Percentiles rank a stretch among this genome's conserved stretches.
phyloP scores from a whole-genome alignment of 345 rosid genomes.

The Eucalyptus curtisii region DNA sequence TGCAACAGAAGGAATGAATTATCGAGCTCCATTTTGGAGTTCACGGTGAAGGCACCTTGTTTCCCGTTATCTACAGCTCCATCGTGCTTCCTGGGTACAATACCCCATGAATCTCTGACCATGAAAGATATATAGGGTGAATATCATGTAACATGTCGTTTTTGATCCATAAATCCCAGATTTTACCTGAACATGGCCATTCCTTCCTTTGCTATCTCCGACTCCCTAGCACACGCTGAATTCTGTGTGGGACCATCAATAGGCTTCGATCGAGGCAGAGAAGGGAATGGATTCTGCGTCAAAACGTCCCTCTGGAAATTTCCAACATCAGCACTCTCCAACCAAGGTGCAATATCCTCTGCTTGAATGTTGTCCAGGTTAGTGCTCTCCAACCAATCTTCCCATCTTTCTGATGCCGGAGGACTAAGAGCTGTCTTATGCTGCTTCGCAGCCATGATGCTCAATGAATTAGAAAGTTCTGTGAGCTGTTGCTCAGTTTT shows the following conservation, averaged over 20 bases:
- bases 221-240: constrained; percentile 25
- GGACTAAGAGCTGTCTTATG: constrained; percentile 31
- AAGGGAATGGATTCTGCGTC: constrained; percentile 19
- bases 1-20: constrained; percentile 36
- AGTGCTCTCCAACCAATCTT: constrained; percentile 59
- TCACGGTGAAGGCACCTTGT: constrained; percentile 51
- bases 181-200: constrained; percentile 19
- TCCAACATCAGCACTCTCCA: constrained; percentile 28
- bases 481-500: constrained; percentile 53
- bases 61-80: constrained; percentile 42
- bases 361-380: constrained; percentile 51
- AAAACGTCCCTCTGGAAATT: constrained; percentile 21
- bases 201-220: constrained; percentile 38
- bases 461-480: constrained; percentile 59
- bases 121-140: constrained; percentile 1
- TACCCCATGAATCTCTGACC: constrained; percentile 40
- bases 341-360: constrained; percentile 48
- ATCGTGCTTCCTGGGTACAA: constrained; percentile 36
- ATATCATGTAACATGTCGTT: background rate
- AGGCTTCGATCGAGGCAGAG: constrained; percentile 20
- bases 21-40: constrained; percentile 40
- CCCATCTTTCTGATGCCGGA: constrained; percentile 60
- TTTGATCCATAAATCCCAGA: background rate
- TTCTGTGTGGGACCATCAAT: constrained; percentile 25
- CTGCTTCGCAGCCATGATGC: constrained; percentile 45